Base-by-base conservation (phyloP, 495 filamentous ascomycete genomes). In the Penicillium roqueforti region DNA sequence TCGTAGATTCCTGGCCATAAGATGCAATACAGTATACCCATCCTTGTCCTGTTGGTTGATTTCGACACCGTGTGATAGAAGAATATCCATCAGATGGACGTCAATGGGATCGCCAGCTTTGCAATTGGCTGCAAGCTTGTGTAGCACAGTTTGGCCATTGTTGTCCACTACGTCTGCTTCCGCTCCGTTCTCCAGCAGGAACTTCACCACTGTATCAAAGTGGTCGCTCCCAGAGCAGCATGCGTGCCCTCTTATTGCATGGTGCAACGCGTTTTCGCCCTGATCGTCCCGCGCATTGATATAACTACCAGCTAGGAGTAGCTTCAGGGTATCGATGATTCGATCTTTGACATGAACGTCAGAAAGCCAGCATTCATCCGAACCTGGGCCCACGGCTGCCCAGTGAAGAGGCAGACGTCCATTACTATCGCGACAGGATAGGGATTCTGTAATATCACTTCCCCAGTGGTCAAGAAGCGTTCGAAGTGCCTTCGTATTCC, bases 321-420 rank as follows among this genome's bases (percentile, higher is more conserved):
- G 3, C n/a, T 18, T 39, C 1, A 18, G 7, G 9, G 13, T 18
- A 6, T 6, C 7, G 2, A 6, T 39, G n/a, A 18, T 1, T 6
- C n/a, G 37, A n/a, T n/a, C 18, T 2, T 18, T 57, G 51, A 29
- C 38, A 26, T 47, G 9, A 50, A n/a, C 22, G 26, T 47, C 25
- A 23, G 23, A 4, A 23, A 23, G 22, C 22, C 22, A 4, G 22
- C 2, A 23, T 23, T 44, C 54, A 51, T 2, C 31, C n/a, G 23
- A 19, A 14, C 25, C 36, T 2, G 8, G 34, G n/a, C 50, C 58
- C 14, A 45, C 49, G 23, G 54, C 51, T 13, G 58, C 58, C 48
- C 44, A 61, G 31, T 61, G 58, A 14, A 61, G 47, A 14, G 54
- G 58, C 7, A 61, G 46, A 2, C 54, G 54, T 2, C 58, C 54